Conservation (phyloP, 441 rosid genomes). For the Lepidium campestre region DNA sequence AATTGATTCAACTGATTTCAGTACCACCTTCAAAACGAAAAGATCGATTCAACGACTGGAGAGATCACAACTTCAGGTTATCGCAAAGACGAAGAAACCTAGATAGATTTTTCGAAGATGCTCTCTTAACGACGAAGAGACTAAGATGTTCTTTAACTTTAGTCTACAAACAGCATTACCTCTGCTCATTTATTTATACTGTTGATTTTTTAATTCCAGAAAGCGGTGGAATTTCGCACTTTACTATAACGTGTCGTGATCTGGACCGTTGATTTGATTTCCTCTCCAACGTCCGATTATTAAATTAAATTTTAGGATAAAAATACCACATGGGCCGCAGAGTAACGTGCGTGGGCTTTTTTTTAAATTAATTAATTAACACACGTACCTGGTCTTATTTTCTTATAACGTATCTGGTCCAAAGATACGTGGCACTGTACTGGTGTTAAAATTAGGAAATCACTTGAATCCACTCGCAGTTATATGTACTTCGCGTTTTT, state of each 20-base stretch:
- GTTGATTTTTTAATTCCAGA: neutral
- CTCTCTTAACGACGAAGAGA: neutral
- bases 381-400: constrained; percentile 16
- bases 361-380: neutral
- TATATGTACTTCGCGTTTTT: neutral
- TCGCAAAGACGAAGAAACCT: neutral
- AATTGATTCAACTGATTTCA: neutral
- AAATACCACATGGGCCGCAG: constrained; percentile 15
- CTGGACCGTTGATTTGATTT: neutral
- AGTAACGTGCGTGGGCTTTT: neutral
- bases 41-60: neutral
- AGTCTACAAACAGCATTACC: neutral
- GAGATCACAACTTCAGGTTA: neutral
- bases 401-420: constrained; percentile 7
- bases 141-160: neutral
- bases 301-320: neutral
- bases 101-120: neutral
- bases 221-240: constrained; percentile 19
- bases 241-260: neutral
- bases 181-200: constrained; percentile 15
- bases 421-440: neutral
- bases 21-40: neutral
- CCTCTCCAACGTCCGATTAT: neutral
- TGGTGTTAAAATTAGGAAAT: neutral
- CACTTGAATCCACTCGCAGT: neutral